These are phyloP conservation scores for Zasmidium cellare DNA, from an alignment of 2,329 filamentous ascomycete genomes.

Conservation along the genomic window DNA sequence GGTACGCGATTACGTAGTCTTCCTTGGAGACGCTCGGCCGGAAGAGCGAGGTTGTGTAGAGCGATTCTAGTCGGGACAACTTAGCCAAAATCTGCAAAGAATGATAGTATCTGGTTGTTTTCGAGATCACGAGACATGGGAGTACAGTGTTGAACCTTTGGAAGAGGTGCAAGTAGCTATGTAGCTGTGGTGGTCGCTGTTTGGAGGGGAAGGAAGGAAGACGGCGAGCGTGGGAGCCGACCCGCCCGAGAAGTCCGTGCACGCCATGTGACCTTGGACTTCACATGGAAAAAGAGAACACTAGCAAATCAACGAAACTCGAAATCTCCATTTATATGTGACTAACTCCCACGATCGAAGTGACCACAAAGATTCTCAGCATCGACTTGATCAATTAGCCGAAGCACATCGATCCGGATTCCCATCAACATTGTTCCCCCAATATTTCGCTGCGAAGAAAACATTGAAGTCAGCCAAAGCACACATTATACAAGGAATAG, in stretches of 20 bases:
- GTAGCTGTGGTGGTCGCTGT: no score
- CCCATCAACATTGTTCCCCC: background rate
- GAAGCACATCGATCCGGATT: background rate
- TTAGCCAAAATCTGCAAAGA: background rate
- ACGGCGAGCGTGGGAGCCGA: no score
- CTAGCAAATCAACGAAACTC: no score
- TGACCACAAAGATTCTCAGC: no score
- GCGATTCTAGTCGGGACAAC: background rate
- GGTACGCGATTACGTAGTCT: constrained; percentile 1
- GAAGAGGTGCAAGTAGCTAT: background rate
- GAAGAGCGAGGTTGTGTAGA: background rate
- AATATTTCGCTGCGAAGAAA: background rate
- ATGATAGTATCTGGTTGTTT: background rate
- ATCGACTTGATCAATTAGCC: no score
- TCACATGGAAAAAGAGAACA: no score
- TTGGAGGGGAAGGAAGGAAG: no score
- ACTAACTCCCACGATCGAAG: no score
- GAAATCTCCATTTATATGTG: no score
- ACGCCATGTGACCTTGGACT: no score
- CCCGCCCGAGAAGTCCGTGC: no score
- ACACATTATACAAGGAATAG: background rate
- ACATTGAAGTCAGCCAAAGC: background rate
- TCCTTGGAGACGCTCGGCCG: background rate
- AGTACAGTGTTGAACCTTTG: background rate
- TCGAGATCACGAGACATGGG: constrained; percentile 2